A percentile compares a stretch with the other conserved stretches of the same genome.
Conservation (phyloP, 345 rosid species). For the Eucalyptus guilfoylei region DNA sequence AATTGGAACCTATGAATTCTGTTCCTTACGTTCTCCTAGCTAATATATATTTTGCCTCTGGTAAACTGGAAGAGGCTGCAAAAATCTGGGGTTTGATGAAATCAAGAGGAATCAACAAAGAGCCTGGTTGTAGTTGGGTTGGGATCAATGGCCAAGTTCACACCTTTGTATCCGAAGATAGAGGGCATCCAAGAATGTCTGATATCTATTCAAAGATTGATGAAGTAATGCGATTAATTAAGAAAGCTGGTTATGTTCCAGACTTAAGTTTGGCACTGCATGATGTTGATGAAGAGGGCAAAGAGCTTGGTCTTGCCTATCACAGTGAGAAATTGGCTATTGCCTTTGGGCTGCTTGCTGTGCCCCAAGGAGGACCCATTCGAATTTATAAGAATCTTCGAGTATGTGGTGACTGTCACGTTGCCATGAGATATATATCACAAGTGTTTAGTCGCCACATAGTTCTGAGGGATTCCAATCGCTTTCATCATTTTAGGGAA, state of each 20-base stretch:
- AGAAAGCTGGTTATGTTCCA: conserved; percentile 64
- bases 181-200: conserved; percentile 45
- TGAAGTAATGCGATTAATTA: conserved; percentile 54
- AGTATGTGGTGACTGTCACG: conserved; percentile 89
- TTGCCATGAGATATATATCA: conserved; percentile 73
- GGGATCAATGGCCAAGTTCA: conserved; percentile 48
- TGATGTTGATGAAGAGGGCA: conserved; percentile 61
- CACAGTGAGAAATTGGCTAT: conserved; percentile 89
- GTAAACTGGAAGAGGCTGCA: conserved; percentile 75
- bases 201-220: conserved; percentile 66
- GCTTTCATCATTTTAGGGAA: conserved; percentile 79
- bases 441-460: conserved; percentile 45
- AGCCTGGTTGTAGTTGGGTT: conserved; percentile 87
- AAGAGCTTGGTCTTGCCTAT: conserved; percentile 72
- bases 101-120: conserved; percentile 55
- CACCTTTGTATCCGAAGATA: conserved; percentile 69
- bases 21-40: conserved; percentile 69
- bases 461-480: conserved; percentile 77
- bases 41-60: conserved; percentile 56
- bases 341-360: conserved; percentile 64
- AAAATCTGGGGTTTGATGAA: conserved; percentile 61
- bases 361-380: conserved; percentile 49
- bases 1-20: conserved; percentile 60
- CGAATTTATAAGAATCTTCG: conserved; percentile 86
- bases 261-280: conserved; percentile 71